Percentiles rank a stretch among this genome's conserved stretches.
phyloP scores from a whole-genome alignment of 805 yeast genomes.

The Wickerhamomyces subpelliculosus region DNA sequence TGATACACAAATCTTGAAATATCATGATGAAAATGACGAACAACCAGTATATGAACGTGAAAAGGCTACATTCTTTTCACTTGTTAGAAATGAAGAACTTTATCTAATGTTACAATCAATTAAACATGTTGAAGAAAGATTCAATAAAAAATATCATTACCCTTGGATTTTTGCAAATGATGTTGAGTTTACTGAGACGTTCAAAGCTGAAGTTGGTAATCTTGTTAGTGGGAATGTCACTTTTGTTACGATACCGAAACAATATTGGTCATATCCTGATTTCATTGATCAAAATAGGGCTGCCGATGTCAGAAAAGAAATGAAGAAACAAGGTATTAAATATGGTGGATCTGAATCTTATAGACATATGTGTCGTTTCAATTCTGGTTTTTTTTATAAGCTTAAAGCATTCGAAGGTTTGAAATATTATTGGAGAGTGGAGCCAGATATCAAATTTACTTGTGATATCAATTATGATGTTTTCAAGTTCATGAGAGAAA shows the following conservation, averaged over 20 bases:
- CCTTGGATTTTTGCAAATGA: constrained; percentile 79
- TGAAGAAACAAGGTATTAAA: constrained; percentile 37
- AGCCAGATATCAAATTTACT: constrained; percentile 53
- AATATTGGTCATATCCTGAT: constrained; percentile 63
- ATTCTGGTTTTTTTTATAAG: constrained; percentile 50
- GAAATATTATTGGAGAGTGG: constrained; percentile 72
- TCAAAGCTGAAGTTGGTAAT: constrained; percentile 37
- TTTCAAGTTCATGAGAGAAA: constrained; percentile 48
- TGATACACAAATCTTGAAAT: constrained; percentile 4
- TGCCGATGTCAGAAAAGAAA: constrained; percentile 31
- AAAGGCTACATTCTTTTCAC: constrained; percentile 62
- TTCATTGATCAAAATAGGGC: constrained; percentile 50
- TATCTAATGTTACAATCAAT: constrained; percentile 51
- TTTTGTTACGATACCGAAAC: constrained; percentile 51
- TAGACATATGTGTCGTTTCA: constrained; percentile 56
- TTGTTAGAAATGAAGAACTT: constrained; percentile 65
- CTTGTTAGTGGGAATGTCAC: constrained; percentile 49
- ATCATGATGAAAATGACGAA: constrained; percentile 7
- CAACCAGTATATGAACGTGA: constrained; percentile 27
- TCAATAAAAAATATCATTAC: constrained; percentile 53
- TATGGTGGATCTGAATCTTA: constrained; percentile 59
- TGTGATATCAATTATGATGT: constrained; percentile 63
- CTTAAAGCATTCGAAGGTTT: constrained; percentile 53
- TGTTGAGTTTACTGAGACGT: constrained; percentile 48
- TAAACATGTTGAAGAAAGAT: constrained; percentile 57